phyloP scores from a whole-genome alignment of 306 rosid species.

The Dalbergia cochinchinensis region DNA sequence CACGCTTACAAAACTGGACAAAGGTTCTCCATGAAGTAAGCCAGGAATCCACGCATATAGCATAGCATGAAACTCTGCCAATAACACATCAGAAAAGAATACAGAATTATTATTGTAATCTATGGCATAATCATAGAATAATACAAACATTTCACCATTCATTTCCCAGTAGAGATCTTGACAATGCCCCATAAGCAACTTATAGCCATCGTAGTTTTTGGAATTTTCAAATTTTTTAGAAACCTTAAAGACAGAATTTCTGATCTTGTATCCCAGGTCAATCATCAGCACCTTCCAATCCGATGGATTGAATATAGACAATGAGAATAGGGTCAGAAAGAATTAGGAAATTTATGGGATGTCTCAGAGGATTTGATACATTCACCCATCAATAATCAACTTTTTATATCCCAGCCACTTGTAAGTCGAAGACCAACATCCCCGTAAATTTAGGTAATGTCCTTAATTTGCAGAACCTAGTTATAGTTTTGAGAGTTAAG shows the following conservation, averaged over 20 bases:
- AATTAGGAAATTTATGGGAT: no score
- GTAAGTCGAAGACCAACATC: not conserved
- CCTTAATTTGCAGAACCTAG: not conserved
- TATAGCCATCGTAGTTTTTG: no score
- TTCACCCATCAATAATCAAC: conserved; percentile 20
- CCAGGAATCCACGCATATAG: conserved; percentile 91
- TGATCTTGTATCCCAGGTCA: no score
- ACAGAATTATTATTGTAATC: conserved; percentile 48
- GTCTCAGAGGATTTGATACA: conserved; percentile 1
- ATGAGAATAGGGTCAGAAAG: no score
- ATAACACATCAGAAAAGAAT: conserved; percentile 9
- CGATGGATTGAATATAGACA: no score
- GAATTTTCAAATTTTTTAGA: no score
- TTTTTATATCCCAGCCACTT: conserved; percentile 1
- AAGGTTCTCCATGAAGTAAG: conserved; percentile 99
- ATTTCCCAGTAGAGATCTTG: no score
- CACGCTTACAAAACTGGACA: conserved; percentile 98
- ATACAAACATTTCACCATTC: no score
- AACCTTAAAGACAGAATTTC: no score
- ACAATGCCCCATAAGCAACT: no score
- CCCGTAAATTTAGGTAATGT: conserved; percentile 3
- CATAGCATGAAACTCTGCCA: conserved; percentile 82
- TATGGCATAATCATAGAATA: not conserved
- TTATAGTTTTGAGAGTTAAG: not conserved
- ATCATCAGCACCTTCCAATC: no score